phyloP scores from a whole-genome alignment of 129 eudicot species.

The Pseudognaphalium luteoalbum region DNA sequence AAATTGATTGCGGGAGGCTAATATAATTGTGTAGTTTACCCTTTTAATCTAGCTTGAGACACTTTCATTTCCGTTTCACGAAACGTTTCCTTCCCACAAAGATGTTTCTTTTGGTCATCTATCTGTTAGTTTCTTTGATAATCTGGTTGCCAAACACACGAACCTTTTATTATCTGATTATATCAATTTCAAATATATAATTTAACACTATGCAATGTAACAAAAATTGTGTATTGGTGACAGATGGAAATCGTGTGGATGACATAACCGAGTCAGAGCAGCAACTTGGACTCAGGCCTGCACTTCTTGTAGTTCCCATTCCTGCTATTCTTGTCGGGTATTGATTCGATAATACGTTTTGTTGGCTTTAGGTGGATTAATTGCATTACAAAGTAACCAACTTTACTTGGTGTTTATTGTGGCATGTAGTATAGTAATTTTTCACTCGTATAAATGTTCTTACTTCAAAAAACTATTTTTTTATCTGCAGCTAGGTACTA shows the following conservation, averaged over 20 bases:
- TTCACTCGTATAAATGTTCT: background rate
- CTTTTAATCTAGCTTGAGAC: no score
- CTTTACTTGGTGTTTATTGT: background rate
- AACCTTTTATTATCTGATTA: background rate
- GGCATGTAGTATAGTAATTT: background rate
- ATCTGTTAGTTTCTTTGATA: background rate
- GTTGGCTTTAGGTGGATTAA: background rate
- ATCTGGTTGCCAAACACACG: background rate
- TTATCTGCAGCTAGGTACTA: background rate
- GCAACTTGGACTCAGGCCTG: constrained; percentile 74
- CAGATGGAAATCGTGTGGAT: constrained; percentile 69
- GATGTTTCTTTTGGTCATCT: background rate
- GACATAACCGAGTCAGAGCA: constrained; percentile 81
- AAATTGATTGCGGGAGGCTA: background rate
- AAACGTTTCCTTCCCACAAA: background rate
- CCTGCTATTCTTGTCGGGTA: constrained; percentile 99
- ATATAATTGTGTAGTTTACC: no score
- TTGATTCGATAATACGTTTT: constrained; percentile 19
- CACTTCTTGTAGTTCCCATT: constrained; percentile 76
- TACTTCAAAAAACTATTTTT: no score
- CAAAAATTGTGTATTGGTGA: constrained; percentile 16
- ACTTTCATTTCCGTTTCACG: background rate
- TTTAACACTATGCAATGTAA: background rate
- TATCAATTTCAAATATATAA: background rate
- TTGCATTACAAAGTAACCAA: background rate